These are phyloP conservation scores for Rhodosporidiobolus sp. DNA, from an alignment of 768 basidiomycete species.

Conservation along the genomic window DNA sequence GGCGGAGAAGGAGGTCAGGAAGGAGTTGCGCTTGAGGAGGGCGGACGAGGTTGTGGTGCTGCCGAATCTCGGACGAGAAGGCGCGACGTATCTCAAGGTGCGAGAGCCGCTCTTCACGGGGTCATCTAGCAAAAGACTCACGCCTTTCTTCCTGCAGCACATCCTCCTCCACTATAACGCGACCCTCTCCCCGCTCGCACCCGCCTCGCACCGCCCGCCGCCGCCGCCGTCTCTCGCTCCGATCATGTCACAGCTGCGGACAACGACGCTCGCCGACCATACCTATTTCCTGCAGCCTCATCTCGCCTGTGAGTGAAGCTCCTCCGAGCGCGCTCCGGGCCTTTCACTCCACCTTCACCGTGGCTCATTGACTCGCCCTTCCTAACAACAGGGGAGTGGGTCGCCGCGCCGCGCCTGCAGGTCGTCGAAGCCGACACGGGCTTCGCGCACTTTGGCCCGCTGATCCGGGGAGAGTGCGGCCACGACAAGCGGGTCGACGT, in stretches of 20 bases:
- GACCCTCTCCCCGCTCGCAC: conserved; percentile 22
- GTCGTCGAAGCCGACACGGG: conserved; percentile 41
- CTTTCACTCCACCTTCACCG: neutral
- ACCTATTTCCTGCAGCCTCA: conserved; percentile 49
- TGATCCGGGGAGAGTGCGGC: conserved; percentile 43
- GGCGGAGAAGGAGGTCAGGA: conserved; percentile 19
- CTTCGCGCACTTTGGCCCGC: conserved; percentile 48
- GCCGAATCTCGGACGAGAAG: conserved; percentile 47
- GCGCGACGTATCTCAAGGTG: conserved; percentile 48
- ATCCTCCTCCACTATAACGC: conserved; percentile 45
- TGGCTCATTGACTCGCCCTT: neutral
- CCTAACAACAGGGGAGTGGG: conserved; percentile 34
- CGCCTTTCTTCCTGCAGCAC: conserved; percentile 37
- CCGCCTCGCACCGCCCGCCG: neutral
- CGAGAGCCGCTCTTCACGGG: neutral
- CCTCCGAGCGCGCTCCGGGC: neutral
- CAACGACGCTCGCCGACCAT: conserved; percentile 38
- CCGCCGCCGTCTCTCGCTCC: neutral
- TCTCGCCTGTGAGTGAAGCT: conserved; percentile 40
- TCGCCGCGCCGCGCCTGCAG: conserved; percentile 43
- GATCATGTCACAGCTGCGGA: neutral
- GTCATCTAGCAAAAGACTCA: neutral
- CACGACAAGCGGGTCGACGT: conserved; percentile 36
- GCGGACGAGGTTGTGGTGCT: conserved; percentile 45
- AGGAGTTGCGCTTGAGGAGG: conserved; percentile 29